Base-by-base conservation (phyloP, 2,329 filamentous ascomycete genomes). In the Elsinoe ampelina region DNA sequence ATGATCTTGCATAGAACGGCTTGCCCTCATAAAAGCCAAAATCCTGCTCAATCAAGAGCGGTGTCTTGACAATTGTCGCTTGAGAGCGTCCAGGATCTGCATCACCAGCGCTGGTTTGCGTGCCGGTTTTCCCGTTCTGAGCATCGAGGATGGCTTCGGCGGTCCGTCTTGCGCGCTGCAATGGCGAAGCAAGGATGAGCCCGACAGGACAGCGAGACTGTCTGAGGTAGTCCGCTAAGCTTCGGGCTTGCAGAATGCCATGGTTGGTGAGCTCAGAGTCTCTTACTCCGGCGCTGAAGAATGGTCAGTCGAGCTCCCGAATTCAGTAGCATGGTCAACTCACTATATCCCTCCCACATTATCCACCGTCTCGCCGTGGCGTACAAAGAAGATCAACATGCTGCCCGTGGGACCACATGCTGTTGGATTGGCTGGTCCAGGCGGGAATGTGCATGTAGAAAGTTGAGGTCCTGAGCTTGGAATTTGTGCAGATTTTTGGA, bases 301-400 rank as follows among this genome's bases (percentile, higher is more conserved):
- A 2, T 30, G 12, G 42, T 55, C 34, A 43, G 51, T 7, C 36
- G 10, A 15, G 1, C 8, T 10, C 1, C 17, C 8, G 11, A 22
- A 12, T 2, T 30, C 15, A 43, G 45, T 3, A 22, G 19, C 20
- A 20, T n/a, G 20, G 38, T 12, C 1, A 32, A 38, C 80, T 65
- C 76, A 88, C 85, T 87, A 91, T 59, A 88, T 72, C 56, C 84
- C 80, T 39, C 85, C 86, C 58, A 93, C 85, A 70, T 95, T 95
- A 72, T 95, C 87, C 62, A 95, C 87, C 13, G 89, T 92, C 74
- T 95, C 90, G 66, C 85, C 90, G 76, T 95, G 90, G 57, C 90
- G 84, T 65, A 95, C 82, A 64, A 95, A 78, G 65, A 90, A 83
- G 57, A 95, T 70, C 66, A 77, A 79, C 80, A 86, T 81, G 43